phyloP scores from a whole-genome alignment of 2,329 filamentous ascomycete species.

The Plenodomus tracheiphilus region DNA sequence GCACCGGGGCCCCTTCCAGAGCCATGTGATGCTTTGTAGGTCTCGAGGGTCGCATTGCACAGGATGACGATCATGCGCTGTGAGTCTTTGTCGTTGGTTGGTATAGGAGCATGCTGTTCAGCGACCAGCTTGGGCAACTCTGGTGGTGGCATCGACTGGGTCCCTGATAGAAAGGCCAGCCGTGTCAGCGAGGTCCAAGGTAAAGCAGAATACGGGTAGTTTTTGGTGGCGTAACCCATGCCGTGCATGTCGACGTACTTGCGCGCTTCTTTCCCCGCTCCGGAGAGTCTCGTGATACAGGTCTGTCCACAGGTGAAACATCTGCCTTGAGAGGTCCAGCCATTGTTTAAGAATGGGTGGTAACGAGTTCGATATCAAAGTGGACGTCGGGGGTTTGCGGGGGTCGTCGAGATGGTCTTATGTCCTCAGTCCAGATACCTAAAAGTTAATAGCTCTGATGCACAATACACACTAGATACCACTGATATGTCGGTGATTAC shows the following conservation, averaged over 20 bases:
- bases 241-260: slow-evolving; percentile 33
- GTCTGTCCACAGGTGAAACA: slow-evolving; percentile 20
- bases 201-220: slow-evolving; percentile 4
- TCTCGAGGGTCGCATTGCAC: slow-evolving; percentile 96
- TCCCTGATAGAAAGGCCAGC: slow-evolving; percentile 48
- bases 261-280: slow-evolving; percentile 43
- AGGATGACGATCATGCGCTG: slow-evolving; percentile 93
- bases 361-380: too few species aligned
- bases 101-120: slow-evolving; percentile 85
- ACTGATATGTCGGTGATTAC: background rate
- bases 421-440: background rate
- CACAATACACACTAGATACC: slow-evolving; percentile 6
- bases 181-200: slow-evolving; percentile 29
- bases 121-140: slow-evolving; percentile 88
- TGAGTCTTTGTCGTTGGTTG: slow-evolving; percentile 84
- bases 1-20: slow-evolving; percentile 64
- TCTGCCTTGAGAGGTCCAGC: slow-evolving; percentile 25
- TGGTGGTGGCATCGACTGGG: slow-evolving; percentile 92
- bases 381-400: too few species aligned
- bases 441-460: slow-evolving; percentile 1
- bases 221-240: slow-evolving; percentile 1
- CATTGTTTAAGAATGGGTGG: too few species aligned
- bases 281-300: slow-evolving; percentile 36
- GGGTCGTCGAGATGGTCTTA: background rate
- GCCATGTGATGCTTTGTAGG: slow-evolving; percentile 86